phyloP scores from a whole-genome alignment of 108 stramenopile genomes.

The Nannochloropsis granulata region DNA sequence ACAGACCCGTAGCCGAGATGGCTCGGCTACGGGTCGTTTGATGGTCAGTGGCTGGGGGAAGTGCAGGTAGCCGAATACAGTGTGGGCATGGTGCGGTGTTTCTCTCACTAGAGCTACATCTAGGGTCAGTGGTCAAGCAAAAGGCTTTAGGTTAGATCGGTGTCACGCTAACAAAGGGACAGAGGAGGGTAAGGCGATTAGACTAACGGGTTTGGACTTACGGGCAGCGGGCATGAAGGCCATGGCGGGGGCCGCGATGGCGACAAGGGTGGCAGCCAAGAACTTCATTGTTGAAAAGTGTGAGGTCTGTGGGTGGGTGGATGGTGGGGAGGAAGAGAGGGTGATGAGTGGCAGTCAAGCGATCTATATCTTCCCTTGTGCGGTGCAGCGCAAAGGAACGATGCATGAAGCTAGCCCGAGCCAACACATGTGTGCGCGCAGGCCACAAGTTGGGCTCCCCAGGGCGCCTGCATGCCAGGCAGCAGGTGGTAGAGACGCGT shows the following conservation, averaged over 20 bases:
- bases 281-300: not conserved
- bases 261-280: not conserved
- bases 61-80: too few species aligned
- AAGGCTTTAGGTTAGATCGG: too few species aligned
- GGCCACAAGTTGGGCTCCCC: not conserved
- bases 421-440: not conserved
- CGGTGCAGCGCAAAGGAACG: not conserved
- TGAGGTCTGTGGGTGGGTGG: not conserved
- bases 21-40: too few species aligned
- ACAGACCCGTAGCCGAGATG: too few species aligned
- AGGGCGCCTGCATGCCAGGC: too few species aligned
- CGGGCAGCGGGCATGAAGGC: not conserved
- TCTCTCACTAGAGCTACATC: too few species aligned
- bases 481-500: too few species aligned
- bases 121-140: too few species aligned
- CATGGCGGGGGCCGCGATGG: not conserved
- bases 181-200: too few species aligned
- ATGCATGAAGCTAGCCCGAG: not conserved
- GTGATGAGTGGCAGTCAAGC: not conserved
- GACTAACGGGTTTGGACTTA: not conserved
- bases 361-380: not conserved
- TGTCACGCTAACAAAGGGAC: too few species aligned
- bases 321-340: not conserved
- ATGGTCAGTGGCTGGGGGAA: too few species aligned
- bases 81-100: too few species aligned